phyloP scores from a whole-genome alignment of 2,329 filamentous ascomycete species.

The Apiospora aurea region DNA sequence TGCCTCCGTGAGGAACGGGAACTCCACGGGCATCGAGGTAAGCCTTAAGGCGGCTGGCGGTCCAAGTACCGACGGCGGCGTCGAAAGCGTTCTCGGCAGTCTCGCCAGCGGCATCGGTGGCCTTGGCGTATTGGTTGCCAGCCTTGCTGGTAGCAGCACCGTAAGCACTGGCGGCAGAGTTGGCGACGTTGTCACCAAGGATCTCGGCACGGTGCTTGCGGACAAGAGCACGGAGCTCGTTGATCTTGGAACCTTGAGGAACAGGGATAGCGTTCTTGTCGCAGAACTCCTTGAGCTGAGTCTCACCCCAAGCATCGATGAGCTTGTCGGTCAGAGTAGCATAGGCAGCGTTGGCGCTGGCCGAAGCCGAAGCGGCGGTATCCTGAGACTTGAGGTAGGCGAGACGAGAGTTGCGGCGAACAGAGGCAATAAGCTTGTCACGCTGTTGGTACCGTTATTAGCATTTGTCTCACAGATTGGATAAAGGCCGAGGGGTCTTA shows the following conservation, averaged over 20 bases:
- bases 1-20: constrained; percentile 76
- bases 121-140: constrained; percentile 78
- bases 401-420: constrained; percentile 89
- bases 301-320: constrained; percentile 89
- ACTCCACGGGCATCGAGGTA: constrained; percentile 80
- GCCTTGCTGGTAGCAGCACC: constrained; percentile 79
- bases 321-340: constrained; percentile 81
- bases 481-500: constrained; percentile 36
- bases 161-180: constrained; percentile 64
- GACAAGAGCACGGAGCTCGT: constrained; percentile 88
- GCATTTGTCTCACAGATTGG: constrained; percentile 31
- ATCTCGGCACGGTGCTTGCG: constrained; percentile 84
- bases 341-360: constrained; percentile 73
- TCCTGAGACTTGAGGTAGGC: constrained; percentile 74
- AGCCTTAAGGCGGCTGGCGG: constrained; percentile 77
- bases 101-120: constrained; percentile 71
- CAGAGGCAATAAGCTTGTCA: constrained; percentile 85
- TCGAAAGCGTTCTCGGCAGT: constrained; percentile 74
- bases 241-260: constrained; percentile 88
- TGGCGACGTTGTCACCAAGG: constrained; percentile 68
- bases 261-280: constrained; percentile 90
- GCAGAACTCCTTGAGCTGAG: constrained; percentile 87
- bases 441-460: constrained; percentile 52
- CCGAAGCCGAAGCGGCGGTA: constrained; percentile 64
- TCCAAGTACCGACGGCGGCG: constrained; percentile 68